Evolutionary conservation across 495 filamentous ascomycete genomes (phyloP), one percentile per base, ranked within the genome.

Genomic region (Staphylotrichum tortipilum): DNA sequence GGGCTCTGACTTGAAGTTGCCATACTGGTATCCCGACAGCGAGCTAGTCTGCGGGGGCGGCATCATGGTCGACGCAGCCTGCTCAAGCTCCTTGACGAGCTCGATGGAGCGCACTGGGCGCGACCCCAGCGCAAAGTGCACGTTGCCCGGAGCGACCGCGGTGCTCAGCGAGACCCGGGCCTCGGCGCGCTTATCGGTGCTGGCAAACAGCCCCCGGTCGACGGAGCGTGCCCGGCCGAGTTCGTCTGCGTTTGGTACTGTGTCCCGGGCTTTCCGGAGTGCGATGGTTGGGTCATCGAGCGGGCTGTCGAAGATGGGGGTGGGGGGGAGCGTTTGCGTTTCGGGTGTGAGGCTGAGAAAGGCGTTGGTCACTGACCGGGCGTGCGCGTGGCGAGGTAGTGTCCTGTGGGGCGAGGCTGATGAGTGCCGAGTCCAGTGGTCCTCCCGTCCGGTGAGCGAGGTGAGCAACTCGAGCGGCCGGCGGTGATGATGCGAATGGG

Each of bases 141-240:
- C 64, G 47, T 75, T 79, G 7, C 83, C 83, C n/a, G 78, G 72
- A 1, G 82, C 82, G 35, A 81, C 67, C 4, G 80, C 75, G 24
- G 73, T 78, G 52, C 76, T 85, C 36, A 85, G 55, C 18, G 79
- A 77, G 17, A 84, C 68, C 54, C 73, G 80, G 12, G 85, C 75
- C 50, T 80, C 83, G 18, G 80, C 78, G 55, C 78, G 81, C 53
- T 78, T 80, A 49, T 86, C 79, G 40, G 59, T 63, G 49, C 66
- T 74, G 14, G 73, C 75, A 38, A 80, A 68, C 22, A 79, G 58
- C 2, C 69, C 72, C 18, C 78, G 61, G 45, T 86, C 82, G 12
- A 78, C 74, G 2, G 81, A 80, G 14, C 71, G 70, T 9, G 80
- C 68, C 50, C 76, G 63, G 24, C 62, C 60, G 44, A 54, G 41